Evolutionary conservation across 164 flowering plant species (phyloP), one percentile per base, ranked within the genome.

Genomic region (Piper betle): DNA sequence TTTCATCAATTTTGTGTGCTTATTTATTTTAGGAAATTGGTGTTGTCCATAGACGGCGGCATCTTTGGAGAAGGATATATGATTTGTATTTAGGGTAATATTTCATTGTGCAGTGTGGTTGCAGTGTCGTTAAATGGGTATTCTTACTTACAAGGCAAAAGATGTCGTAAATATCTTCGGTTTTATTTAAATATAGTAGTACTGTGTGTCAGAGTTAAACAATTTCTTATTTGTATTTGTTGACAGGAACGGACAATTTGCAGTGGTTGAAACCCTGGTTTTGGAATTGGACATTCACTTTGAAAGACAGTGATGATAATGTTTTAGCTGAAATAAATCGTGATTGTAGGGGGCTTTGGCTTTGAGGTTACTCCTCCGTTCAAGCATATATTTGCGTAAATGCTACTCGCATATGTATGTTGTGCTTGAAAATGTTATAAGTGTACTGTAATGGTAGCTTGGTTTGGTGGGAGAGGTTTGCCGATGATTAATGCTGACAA

Each of bases 221-320:
- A 46, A 46, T 3, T 2, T 46, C 15, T 6, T 46, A 46, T 46
- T 42, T 46, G 50, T 46, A 25, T 25, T 25, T 25, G 50, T 46
- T 46, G 50, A 58, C 62, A 94, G 99, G 77, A 79, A 79, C 48
- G 73, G 73, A 72, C 99, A 94, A 70, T 91, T 94, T 76, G 99
- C 99, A 1, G 88, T 84, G 67, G 99, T 93, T 69, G 93, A 71
- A 91, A 94, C 71, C 97, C 93, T 72, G 99, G 99, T 75, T 94
- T 53, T 94, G 97, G 97, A 73, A 86, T 70, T 94, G 97, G 97
- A 86, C 95, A 54, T 94, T 94, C 74, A 88, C 97, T 57, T 77
- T 94, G 74, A 88, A 85, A 79, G 99, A 88, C 66, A 69, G 64
- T 63, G 78, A 94, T 62, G 97, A 91, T 42, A 72, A 88, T 25